phyloP scores from a whole-genome alignment of 2,329 filamentous ascomycete genomes.

The Microdochium bolleyi region DNA sequence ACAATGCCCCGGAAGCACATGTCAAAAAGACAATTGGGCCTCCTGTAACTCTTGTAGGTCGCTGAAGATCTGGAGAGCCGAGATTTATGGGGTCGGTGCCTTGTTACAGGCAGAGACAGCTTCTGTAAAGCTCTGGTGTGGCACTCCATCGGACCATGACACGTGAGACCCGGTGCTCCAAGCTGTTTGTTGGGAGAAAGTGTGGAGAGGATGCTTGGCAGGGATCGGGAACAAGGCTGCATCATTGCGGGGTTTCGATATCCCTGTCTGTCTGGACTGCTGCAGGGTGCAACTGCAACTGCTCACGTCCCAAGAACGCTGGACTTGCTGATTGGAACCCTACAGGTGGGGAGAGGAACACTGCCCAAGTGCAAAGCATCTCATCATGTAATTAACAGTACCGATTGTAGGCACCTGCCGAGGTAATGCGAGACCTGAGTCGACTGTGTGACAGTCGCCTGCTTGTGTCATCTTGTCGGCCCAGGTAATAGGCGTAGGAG shows the following conservation, averaged over 20 bases:
- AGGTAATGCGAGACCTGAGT: too few species aligned
- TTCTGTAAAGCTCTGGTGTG: not conserved
- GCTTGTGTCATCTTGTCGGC: too few species aligned
- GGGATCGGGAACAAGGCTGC: not conserved
- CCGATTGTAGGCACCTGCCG: not conserved
- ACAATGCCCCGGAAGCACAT: not conserved
- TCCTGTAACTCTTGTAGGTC: not conserved
- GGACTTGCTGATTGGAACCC: too few species aligned
- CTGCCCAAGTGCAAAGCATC: too few species aligned
- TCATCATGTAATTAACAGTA: not conserved
- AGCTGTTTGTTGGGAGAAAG: not conserved
- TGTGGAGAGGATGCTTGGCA: not conserved
- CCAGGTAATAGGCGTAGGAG: too few species aligned
- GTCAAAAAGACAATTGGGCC: not conserved
- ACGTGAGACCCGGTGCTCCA: not conserved
- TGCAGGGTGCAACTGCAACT: too few species aligned
- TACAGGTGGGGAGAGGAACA: too few species aligned
- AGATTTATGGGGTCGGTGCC: not conserved
- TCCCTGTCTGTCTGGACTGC: not conserved
- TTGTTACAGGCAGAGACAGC: not conserved
- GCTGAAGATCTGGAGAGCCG: not conserved
- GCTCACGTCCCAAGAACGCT: too few species aligned
- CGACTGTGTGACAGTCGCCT: too few species aligned
- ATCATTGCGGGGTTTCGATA: not conserved
- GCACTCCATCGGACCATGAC: not conserved